Evolutionary conservation across 179 eudicot species (phyloP).

Genomic region (Carnegiea gigantea): DNA sequence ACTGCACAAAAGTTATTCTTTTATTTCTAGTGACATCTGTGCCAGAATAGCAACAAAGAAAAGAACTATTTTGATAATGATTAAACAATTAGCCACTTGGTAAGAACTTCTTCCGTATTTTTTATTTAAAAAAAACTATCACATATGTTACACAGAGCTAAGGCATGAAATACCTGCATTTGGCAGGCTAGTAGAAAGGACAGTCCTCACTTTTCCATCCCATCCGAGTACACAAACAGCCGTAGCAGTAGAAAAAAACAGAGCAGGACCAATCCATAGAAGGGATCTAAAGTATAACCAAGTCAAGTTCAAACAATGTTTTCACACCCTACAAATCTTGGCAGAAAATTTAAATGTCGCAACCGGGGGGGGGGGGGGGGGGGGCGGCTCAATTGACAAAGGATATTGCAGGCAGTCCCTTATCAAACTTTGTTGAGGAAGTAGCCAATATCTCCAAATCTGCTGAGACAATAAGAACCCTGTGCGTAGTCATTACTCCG

Average conservation of each 20-base stretch:
- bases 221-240: conserved; percentile 87
- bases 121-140: not conserved
- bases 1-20: conserved; percentile 46
- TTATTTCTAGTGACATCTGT: not conserved
- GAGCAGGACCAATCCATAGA: conserved; percentile 98
- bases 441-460: conserved; percentile 82
- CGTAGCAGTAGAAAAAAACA: conserved; percentile 88
- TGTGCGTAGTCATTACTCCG: conserved; percentile 83
- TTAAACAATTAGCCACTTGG: not conserved
- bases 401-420: conserved; percentile 99
- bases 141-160: not conserved
- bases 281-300: conserved; percentile 79
- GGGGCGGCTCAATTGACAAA: conserved; percentile 8
- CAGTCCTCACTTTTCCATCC: conserved; percentile 97
- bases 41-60: not conserved
- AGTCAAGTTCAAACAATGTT: conserved; percentile 51
- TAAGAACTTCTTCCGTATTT: not conserved
- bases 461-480: conserved; percentile 91
- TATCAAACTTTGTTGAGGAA: conserved; percentile 81
- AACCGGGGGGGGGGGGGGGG: not conserved
- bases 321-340: not conserved
- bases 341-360: not conserved
- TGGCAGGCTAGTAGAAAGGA: conserved; percentile 81
- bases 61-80: not conserved
- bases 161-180: conserved; percentile 63